Percentiles rank a stretch among this genome's conserved stretches.
Evolutionary conservation across 192 early-diverging fungal genomes (phyloP).

Genomic region (Gigaspora rosea): DNA sequence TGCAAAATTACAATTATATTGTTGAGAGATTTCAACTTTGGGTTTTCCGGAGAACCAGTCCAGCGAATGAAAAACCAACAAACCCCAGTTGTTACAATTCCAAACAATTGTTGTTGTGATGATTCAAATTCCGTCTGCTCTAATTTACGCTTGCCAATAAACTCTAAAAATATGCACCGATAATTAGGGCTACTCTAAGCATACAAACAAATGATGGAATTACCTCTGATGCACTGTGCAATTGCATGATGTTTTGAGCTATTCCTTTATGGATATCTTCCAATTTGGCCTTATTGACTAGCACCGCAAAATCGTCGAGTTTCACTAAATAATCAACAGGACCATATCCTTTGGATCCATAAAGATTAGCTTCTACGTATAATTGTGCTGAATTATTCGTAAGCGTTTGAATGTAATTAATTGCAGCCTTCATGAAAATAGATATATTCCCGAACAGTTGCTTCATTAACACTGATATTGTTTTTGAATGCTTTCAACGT

Average conservation of each 20-base stretch:
- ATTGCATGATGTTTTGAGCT: constrained; percentile 26
- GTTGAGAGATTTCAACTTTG: neutral
- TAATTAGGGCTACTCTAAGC: too few species aligned
- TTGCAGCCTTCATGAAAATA: constrained; percentile 19
- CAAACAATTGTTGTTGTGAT: neutral
- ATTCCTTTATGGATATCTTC: constrained; percentile 25
- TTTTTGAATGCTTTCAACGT: constrained; percentile 18
- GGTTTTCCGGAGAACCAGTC: constrained; percentile 5
- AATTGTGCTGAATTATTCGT: constrained; percentile 16
- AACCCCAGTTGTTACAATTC: constrained; percentile 18
- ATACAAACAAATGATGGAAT: too few species aligned
- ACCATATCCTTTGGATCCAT: constrained; percentile 28
- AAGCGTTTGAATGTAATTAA: neutral
- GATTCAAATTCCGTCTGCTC: neutral
- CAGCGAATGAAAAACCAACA: constrained; percentile 11
- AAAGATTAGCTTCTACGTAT: constrained; percentile 17
- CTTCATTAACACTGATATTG: constrained; percentile 4
- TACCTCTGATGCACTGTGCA: constrained; percentile 23
- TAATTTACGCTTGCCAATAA: neutral
- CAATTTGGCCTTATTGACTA: constrained; percentile 16
- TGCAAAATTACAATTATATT: neutral
- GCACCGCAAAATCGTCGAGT: constrained; percentile 1
- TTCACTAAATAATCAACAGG: constrained; percentile 28
- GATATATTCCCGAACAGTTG: constrained; percentile 17
- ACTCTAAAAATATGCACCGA: too few species aligned